These are phyloP conservation scores for Phlebiopsis gigantea DNA, from an alignment of 768 basidiomycete species.

Conservation along the genomic window DNA sequence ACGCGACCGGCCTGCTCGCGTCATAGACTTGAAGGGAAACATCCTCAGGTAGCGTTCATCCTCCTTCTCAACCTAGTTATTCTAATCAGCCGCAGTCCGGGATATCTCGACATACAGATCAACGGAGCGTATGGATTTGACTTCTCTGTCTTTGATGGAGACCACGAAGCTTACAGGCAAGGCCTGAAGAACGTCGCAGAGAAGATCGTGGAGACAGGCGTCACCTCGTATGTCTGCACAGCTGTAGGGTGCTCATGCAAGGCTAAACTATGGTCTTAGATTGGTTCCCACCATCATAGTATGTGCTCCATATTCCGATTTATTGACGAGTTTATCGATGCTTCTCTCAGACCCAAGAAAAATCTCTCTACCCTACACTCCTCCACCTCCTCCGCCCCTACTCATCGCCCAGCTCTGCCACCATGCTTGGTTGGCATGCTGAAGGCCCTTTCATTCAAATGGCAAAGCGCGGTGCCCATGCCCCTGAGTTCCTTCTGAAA, in stretches of 20 bases:
- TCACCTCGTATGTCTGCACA: slow-evolving; percentile 62
- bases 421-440: slow-evolving; percentile 82
- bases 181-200: slow-evolving; percentile 70
- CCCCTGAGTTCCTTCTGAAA: slow-evolving; percentile 54
- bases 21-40: slow-evolving; percentile 69
- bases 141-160: slow-evolving; percentile 75
- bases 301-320: slow-evolving; percentile 23
- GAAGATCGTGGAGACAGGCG: slow-evolving; percentile 81
- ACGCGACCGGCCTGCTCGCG: slow-evolving; percentile 53
- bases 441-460: slow-evolving; percentile 87
- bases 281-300: slow-evolving; percentile 52
- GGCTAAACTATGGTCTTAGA: slow-evolving; percentile 14
- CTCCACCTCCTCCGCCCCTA: slow-evolving; percentile 65
- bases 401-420: slow-evolving; percentile 58
- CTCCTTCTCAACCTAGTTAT: background rate
- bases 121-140: slow-evolving; percentile 89
- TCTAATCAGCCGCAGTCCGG: slow-evolving; percentile 49
- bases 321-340: background rate
- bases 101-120: slow-evolving; percentile 83
- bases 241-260: background rate
- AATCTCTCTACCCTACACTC: slow-evolving; percentile 65
- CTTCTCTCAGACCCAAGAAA: slow-evolving; percentile 64
- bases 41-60: slow-evolving; percentile 54
- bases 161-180: slow-evolving; percentile 59
- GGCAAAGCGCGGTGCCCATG: slow-evolving; percentile 81